Conservation (phyloP, 352 stramenopile species). For the Sclerospora graminicola region DNA sequence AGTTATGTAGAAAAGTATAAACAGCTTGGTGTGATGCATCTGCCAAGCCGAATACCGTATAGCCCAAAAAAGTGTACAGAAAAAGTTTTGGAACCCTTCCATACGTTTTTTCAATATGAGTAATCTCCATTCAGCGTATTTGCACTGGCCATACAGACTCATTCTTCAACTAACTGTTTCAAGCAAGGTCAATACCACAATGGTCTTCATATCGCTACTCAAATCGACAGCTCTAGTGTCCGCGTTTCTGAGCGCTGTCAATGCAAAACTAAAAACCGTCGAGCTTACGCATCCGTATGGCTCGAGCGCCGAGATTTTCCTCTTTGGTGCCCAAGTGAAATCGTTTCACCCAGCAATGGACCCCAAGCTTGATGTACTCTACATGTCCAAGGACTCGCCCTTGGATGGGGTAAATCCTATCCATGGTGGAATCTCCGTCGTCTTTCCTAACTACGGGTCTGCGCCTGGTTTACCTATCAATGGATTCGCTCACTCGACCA, state of each 20-base stretch:
- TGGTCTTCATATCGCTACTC: constrained; percentile 10
- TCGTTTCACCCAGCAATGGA: constrained; percentile 34
- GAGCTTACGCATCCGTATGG: constrained; percentile 49
- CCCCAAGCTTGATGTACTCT: constrained; percentile 58
- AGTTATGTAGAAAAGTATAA: no score
- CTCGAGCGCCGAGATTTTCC: constrained; percentile 50
- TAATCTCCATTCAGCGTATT: no score
- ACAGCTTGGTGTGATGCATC: no score
- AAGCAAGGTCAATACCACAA: no score
- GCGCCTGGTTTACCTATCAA: constrained; percentile 78
- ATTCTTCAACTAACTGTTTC: no score
- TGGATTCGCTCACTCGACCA: constrained; percentile 73
- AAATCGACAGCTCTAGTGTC: constrained; percentile 14
- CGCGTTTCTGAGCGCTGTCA: constrained; percentile 7
- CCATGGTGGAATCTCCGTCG: constrained; percentile 83
- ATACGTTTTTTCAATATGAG: no score
- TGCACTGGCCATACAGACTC: no score
- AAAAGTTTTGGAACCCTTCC: no score
- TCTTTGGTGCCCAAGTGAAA: constrained; percentile 74
- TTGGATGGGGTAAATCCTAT: constrained; percentile 83
- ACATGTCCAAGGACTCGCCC: constrained; percentile 70
- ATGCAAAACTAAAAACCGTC: constrained; percentile 34
- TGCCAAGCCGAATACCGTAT: no score
- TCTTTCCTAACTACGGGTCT: constrained; percentile 90
- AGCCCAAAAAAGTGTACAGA: no score